Conservation (phyloP, 1,284 basidiomycete genomes). For the Leccinum subspadiceum region DNA sequence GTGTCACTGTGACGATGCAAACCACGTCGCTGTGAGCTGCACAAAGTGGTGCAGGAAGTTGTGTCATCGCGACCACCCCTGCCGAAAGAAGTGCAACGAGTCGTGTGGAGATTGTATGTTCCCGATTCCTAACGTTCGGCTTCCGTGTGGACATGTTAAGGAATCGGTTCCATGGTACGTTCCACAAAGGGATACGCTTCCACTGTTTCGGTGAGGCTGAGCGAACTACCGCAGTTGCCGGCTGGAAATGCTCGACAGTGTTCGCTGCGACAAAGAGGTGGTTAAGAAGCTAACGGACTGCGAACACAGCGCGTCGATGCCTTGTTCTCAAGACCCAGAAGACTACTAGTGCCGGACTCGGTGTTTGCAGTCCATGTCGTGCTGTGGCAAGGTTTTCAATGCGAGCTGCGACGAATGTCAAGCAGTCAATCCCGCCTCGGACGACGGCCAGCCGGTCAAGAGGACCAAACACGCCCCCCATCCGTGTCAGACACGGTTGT, state of each 20-base stretch:
- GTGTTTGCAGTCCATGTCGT: slow-evolving; percentile 49
- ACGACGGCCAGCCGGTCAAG: slow-evolving; percentile 8
- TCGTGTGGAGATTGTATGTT: slow-evolving; percentile 58
- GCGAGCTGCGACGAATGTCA: slow-evolving; percentile 55
- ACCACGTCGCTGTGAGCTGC: slow-evolving; percentile 53
- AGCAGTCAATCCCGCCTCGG: slow-evolving; percentile 22
- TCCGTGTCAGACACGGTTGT: slow-evolving; percentile 50
- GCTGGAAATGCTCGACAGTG: slow-evolving; percentile 42
- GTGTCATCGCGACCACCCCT: slow-evolving; percentile 61
- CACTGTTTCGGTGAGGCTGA: slow-evolving; percentile 4
- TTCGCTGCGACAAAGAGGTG: slow-evolving; percentile 47
- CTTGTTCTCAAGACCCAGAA: slow-evolving; percentile 47
- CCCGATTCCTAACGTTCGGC: slow-evolving; percentile 41
- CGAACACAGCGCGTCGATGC: slow-evolving; percentile 50
- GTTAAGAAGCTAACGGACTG: slow-evolving; percentile 51
- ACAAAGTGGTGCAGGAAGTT: slow-evolving; percentile 50
- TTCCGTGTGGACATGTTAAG: slow-evolving; percentile 67
- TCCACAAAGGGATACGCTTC: background rate
- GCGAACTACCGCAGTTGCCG: slow-evolving; percentile 39
- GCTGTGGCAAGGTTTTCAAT: slow-evolving; percentile 55
- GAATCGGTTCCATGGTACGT: slow-evolving; percentile 53
- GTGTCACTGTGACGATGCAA: slow-evolving; percentile 68
- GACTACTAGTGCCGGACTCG: slow-evolving; percentile 39
- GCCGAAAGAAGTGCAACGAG: slow-evolving; percentile 50
- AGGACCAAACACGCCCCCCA: slow-evolving; percentile 46